Evolutionary conservation across 225 moss, liverwort and hornwort species (phyloP).

Genomic region (Climacium dendroides): DNA sequence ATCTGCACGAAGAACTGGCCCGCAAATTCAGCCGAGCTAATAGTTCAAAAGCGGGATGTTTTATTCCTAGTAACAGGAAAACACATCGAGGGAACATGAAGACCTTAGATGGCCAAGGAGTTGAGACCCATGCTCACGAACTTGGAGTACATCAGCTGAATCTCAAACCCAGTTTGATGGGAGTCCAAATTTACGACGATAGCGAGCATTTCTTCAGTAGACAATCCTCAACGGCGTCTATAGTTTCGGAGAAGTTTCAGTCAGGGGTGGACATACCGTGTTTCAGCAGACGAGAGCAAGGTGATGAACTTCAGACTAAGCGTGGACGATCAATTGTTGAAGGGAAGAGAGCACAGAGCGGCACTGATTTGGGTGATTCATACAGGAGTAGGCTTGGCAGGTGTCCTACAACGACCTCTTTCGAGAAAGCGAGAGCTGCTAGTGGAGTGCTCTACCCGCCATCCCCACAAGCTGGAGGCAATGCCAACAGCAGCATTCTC

Average conservation of each 20-base stretch:
- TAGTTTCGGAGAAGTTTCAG: constrained; percentile 1
- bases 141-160: constrained; percentile 4
- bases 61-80: neutral
- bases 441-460: constrained; percentile 23
- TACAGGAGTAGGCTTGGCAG: neutral
- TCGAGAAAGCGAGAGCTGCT: neutral
- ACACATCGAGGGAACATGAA: neutral
- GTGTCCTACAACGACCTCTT: neutral
- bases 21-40: neutral
- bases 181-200: constrained; percentile 30
- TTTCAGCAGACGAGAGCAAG: constrained; percentile 14
- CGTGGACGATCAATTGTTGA: neutral
- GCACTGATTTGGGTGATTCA: neutral
- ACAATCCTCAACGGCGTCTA: constrained; percentile 21
- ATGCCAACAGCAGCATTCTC: constrained; percentile 10
- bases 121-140: neutral
- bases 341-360: neutral
- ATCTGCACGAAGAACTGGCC: neutral
- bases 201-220: constrained; percentile 24
- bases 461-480: neutral
- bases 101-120: neutral
- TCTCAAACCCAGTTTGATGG: constrained; percentile 32
- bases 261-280: neutral
- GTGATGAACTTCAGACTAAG: neutral
- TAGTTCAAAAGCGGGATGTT: neutral